phyloP scores from a whole-genome alignment of 805 yeast species.

The Wickerhamomyces queroliae region DNA sequence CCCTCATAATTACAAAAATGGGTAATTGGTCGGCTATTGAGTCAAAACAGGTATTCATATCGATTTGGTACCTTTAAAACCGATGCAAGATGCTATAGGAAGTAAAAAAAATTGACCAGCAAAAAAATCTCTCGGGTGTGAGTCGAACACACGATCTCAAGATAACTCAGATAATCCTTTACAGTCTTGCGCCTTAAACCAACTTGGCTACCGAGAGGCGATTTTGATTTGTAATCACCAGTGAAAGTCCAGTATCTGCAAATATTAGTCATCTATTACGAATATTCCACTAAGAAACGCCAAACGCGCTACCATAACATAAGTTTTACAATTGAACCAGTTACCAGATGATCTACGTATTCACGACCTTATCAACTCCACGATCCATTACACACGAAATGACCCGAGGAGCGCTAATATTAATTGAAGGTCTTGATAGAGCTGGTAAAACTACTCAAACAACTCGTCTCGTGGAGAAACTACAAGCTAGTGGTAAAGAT shows the following conservation, averaged over 20 bases:
- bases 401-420: slow-evolving; percentile 64
- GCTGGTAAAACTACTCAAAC: slow-evolving; percentile 93
- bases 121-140: slow-evolving; percentile 16
- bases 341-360: not conserved
- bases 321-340: no score
- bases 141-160: slow-evolving; percentile 19
- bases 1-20: no score
- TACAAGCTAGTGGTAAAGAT: slow-evolving; percentile 25
- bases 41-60: no score
- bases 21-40: no score
- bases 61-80: no score
- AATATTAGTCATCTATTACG: no score
- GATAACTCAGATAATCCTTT: slow-evolving; percentile 12
- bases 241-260: no score
- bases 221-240: not conserved
- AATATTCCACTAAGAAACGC: no score
- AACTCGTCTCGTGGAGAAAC: slow-evolving; percentile 27
- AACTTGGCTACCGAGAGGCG: slow-evolving; percentile 18
- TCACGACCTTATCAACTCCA: not conserved
- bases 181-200: slow-evolving; percentile 20
- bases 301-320: no score
- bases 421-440: slow-evolving; percentile 90
- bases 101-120: slow-evolving; percentile 1
- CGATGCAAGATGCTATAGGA: no score
- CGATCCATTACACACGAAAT: slow-evolving; percentile 1